Evolutionary conservation across 345 rosid genomes (phyloP).

Genomic region (Salix suchowensis): DNA sequence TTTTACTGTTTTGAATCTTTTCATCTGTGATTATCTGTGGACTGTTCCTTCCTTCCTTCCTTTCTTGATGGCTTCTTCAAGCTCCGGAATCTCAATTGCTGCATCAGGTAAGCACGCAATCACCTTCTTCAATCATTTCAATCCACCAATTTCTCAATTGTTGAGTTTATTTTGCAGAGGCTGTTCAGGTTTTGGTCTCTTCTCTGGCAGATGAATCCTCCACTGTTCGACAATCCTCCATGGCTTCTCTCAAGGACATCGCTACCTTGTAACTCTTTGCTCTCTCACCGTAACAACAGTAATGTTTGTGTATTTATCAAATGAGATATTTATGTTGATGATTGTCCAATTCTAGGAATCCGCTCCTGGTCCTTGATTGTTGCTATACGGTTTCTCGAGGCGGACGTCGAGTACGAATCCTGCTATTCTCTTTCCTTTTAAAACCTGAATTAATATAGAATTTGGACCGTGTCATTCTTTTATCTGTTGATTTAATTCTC

Average conservation of each 20-base stretch:
- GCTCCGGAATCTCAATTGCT: constrained; percentile 61
- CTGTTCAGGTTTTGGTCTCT: constrained; percentile 74
- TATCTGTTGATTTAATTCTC: neutral
- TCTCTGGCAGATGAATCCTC: constrained; percentile 83
- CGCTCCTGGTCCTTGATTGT: constrained; percentile 90
- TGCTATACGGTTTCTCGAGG: constrained; percentile 79
- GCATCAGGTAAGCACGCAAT: constrained; percentile 50
- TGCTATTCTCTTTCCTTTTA: neutral
- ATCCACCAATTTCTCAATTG: neutral
- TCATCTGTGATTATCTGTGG: neutral
- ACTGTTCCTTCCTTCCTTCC: neutral
- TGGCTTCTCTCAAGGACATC: constrained; percentile 79
- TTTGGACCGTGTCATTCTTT: neutral
- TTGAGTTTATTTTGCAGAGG: constrained; percentile 50
- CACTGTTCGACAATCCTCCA: constrained; percentile 66
- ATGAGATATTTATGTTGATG: neutral
- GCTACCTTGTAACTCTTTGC: constrained; percentile 45
- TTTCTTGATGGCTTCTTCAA: constrained; percentile 66
- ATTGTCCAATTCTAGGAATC: constrained; percentile 51
- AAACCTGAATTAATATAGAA: neutral
- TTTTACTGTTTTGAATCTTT: too few species aligned
- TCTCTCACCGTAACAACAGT: neutral
- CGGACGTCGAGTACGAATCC: constrained; percentile 66
- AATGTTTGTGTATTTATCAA: neutral
- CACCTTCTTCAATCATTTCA: neutral